Evolutionary conservation across 192 early-diverging fungal genomes (phyloP).

Genomic region (Backusella tuberculispora): DNA sequence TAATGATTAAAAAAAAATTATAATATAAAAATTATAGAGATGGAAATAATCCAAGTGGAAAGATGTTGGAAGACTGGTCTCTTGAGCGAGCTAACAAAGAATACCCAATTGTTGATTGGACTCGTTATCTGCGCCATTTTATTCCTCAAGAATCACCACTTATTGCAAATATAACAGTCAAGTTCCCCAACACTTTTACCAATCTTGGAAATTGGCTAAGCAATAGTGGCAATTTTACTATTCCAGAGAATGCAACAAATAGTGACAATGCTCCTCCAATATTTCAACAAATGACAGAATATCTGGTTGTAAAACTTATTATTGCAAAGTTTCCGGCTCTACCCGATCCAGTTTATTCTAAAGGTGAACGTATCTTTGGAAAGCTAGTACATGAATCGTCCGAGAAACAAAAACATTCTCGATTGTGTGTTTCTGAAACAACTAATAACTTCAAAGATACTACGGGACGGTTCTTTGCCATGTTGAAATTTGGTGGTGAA

Average conservation of each 20-base stretch:
- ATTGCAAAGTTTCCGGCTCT: neutral
- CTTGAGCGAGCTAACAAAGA: constrained; percentile 35
- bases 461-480: constrained; percentile 47
- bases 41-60: constrained; percentile 47
- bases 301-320: constrained; percentile 40
- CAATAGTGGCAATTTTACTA: constrained; percentile 29
- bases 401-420: constrained; percentile 31
- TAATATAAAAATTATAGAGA: neutral
- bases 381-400: too few relatives aligned
- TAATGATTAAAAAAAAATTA: too few relatives aligned
- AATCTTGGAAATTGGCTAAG: constrained; percentile 45
- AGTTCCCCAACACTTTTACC: constrained; percentile 46
- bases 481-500: constrained; percentile 48
- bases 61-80: constrained; percentile 40
- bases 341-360: constrained; percentile 27
- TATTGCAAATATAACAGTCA: constrained; percentile 49
- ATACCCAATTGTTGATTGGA: constrained; percentile 50
- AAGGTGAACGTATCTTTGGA: too few relatives aligned
- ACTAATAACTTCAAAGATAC: constrained; percentile 20
- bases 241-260: too few relatives aligned
- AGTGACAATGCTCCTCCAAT: neutral
- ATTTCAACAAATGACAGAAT: too few relatives aligned
- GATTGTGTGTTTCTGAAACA: constrained; percentile 38
- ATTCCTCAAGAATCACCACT: constrained; percentile 21
- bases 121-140: constrained; percentile 30